phyloP scores from a whole-genome alignment of 2,329 filamentous ascomycete species.

The Cladophialophora immunda region DNA sequence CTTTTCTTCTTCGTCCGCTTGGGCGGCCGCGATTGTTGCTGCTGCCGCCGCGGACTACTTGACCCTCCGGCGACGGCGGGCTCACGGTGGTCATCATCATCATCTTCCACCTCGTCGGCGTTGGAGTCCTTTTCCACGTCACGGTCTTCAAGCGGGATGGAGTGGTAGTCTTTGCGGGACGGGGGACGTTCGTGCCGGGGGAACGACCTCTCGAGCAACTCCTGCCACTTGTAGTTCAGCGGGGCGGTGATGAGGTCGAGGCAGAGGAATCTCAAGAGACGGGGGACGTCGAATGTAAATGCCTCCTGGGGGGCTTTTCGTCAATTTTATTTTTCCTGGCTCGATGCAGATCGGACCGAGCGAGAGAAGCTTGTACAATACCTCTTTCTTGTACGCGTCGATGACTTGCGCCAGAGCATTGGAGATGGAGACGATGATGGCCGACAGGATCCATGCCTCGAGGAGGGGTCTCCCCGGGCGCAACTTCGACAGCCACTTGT shows the following conservation, averaged over 20 bases:
- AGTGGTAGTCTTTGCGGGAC: constrained; percentile 5
- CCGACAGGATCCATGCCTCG: constrained; percentile 63
- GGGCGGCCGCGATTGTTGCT: neutral
- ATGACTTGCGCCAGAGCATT: constrained; percentile 66
- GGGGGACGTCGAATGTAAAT: constrained; percentile 57
- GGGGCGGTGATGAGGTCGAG: constrained; percentile 64
- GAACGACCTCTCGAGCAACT: constrained; percentile 62
- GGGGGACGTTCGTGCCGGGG: constrained; percentile 49
- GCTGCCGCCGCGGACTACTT: neutral
- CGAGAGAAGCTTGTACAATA: constrained; percentile 37
- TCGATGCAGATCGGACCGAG: neutral
- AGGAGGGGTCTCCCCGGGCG: constrained; percentile 57
- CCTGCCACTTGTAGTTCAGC: constrained; percentile 68
- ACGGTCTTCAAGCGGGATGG: constrained; percentile 29
- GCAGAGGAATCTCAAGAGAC: constrained; percentile 64
- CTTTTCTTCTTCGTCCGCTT: neutral
- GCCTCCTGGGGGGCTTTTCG: constrained; percentile 45
- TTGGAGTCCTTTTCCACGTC: constrained; percentile 31
- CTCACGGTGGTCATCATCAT: constrained; percentile 10
- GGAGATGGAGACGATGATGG: constrained; percentile 60
- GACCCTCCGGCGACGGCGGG: constrained; percentile 2
- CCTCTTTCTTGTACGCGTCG: constrained; percentile 58
- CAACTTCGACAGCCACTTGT: constrained; percentile 10
- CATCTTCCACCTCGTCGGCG: constrained; percentile 27
- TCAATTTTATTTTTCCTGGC: neutral